Evolutionary conservation across 805 yeast species (phyloP), one percentile per base, ranked within the genome.

Genomic region (Cyberlindnera euphorbiiphila): DNA sequence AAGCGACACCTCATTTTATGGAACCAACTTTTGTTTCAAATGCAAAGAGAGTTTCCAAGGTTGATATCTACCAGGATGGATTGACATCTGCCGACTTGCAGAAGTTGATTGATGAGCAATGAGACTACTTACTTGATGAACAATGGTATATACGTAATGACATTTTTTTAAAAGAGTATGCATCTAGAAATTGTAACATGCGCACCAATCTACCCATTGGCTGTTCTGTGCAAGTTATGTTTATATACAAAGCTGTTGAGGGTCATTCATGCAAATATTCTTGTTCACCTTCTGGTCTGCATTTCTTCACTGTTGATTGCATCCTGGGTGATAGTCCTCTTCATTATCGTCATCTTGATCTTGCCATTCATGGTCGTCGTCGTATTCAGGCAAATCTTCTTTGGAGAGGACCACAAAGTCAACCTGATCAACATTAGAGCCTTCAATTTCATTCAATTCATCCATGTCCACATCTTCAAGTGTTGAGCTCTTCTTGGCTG

Each of bases 301-400:
- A n/a, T n/a, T n/a, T 23, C 7, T 18, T 54, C 53, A 66, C 46
- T 68, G 72, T 34, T 64, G 70, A 6, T 67, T 40, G 47, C 76
- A 71, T 31, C 66, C 66, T 4, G 69, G 66, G n/a, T 9, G 21
- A 6, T 29, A 31, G 15, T 26, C 33, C 19, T 57, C 51, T 8
- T 36, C 34, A 11, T 33, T 39, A 18, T 34, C 37, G 24, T 41
- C 33, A n/a, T 37, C 37, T 11, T 38, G 27, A 9, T 31, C 18
- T 9, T 25, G 35, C 5, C 43, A 35, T 5, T 47, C 36, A 6
- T 52, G 53, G 13, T 40, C 46, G 10, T 37, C 51, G 19, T 41
- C 49, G 25, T 40, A 42, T 9, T 38, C 41, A 18, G 50, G 37
- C 10, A 27, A 28, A 21, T 32, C 33, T 20, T 25, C n/a, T 16